Percentiles rank a stretch among this genome's conserved stretches.
These are phyloP conservation scores for Byssothecium circinans DNA, from an alignment of 2,329 filamentous ascomycete species.

Conservation along the genomic window DNA sequence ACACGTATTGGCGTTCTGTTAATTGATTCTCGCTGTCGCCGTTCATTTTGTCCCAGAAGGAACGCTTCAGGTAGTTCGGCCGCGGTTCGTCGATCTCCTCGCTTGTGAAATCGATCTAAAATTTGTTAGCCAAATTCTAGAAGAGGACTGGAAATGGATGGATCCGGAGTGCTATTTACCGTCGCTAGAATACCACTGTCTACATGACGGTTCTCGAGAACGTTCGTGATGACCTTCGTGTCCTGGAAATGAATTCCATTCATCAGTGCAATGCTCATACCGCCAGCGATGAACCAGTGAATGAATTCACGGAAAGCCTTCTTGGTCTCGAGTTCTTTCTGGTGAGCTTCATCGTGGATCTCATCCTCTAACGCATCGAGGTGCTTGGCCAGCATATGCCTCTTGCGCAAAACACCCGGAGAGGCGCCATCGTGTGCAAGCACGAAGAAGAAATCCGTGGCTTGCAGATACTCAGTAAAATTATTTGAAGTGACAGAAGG, in stretches of 20 bases:
- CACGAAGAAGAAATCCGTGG: conserved; percentile 64
- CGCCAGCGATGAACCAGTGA: conserved; percentile 56
- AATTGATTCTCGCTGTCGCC: conserved; percentile 23
- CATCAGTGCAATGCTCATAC: conserved; percentile 64
- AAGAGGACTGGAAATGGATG: neutral
- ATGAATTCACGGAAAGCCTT: conserved; percentile 53
- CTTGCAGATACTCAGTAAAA: conserved; percentile 60
- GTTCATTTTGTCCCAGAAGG: conserved; percentile 7
- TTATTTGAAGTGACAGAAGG: conserved; percentile 49
- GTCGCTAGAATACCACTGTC: conserved; percentile 19
- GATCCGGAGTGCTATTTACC: conserved; percentile 5
- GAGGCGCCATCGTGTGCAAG: conserved; percentile 66
- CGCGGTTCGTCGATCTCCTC: conserved; percentile 8
- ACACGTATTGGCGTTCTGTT: conserved; percentile 41
- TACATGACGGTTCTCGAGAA: conserved; percentile 17
- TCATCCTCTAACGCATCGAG: conserved; percentile 22
- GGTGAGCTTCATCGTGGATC: conserved; percentile 16
- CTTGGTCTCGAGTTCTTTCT: conserved; percentile 28
- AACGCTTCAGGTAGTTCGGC: conserved; percentile 8
- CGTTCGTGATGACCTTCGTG: conserved; percentile 56
- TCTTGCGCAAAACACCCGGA: conserved; percentile 23
- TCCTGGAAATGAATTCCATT: conserved; percentile 66
- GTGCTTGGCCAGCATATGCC: conserved; percentile 20
- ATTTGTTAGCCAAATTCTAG: neutral
- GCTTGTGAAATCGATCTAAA: conserved; percentile 4